A percentile compares a stretch with the other conserved stretches of the same genome.
Conservation (phyloP, 495 filamentous ascomycete species). For the Xylaria sp. region DNA sequence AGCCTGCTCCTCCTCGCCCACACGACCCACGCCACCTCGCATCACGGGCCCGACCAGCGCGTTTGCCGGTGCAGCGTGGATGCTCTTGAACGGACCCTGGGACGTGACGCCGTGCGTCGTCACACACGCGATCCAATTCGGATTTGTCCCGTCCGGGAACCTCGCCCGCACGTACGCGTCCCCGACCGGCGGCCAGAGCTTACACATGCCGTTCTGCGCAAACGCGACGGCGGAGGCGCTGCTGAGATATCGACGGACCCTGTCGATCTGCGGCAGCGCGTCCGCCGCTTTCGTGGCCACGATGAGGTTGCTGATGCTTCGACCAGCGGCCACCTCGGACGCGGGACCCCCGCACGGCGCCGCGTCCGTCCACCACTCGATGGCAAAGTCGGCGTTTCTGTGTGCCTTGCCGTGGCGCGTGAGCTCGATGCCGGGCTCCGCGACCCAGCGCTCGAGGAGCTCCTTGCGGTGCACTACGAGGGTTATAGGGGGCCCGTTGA, state of each 20-base stretch:
- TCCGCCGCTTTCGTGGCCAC: conserved; percentile 71
- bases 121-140: conserved; percentile 71
- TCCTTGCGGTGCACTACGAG: conserved; percentile 54
- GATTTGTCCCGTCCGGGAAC: conserved; percentile 57
- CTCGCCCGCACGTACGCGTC: conserved; percentile 37
- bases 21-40: conserved; percentile 35
- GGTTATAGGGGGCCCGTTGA: conserved; percentile 49
- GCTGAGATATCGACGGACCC: conserved; percentile 67
- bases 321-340: conserved; percentile 34
- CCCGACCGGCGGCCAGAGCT: conserved; percentile 68
- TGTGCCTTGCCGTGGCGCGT: conserved; percentile 44
- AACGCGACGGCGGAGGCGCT: conserved; percentile 72
- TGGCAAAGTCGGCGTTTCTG: conserved; percentile 53
- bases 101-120: conserved; percentile 74
- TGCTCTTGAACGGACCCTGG: conserved; percentile 62
- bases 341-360: conserved; percentile 28
- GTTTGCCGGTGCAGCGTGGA: conserved; percentile 69
- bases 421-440: conserved; percentile 41
- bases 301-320: conserved; percentile 74
- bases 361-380: conserved; percentile 56
- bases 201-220: conserved; percentile 83
- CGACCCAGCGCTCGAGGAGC: conserved; percentile 48
- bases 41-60: conserved; percentile 44
- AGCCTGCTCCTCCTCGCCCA: conserved; percentile 9
- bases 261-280: conserved; percentile 64